Evolutionary conservation across 805 yeast species (phyloP).

Genomic region (Wickerhamiella cacticola): DNA sequence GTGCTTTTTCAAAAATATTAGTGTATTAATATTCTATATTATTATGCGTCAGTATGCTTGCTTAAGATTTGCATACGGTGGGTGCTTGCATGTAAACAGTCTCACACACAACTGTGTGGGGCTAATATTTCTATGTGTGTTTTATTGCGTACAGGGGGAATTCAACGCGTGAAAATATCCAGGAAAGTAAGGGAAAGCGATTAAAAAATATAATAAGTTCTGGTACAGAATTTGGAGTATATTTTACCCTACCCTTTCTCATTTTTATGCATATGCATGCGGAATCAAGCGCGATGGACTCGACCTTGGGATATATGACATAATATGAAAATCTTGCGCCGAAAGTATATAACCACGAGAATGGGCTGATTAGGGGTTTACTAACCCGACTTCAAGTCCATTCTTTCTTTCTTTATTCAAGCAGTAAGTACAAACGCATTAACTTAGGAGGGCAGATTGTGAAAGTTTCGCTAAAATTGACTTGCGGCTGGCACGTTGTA

Average conservation of each 20-base stretch:
- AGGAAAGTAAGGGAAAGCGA: too few relatives aligned
- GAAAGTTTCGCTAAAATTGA: neutral
- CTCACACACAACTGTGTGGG: neutral
- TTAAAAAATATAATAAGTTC: too few relatives aligned
- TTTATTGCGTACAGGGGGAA: too few relatives aligned
- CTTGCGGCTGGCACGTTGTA: too few relatives aligned
- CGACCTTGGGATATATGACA: neutral
- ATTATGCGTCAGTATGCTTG: neutral
- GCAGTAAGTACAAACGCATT: slow-evolving; percentile 11
- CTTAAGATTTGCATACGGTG: neutral
- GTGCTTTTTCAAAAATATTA: too few relatives aligned
- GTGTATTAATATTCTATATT: too few relatives aligned
- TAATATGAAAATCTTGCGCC: slow-evolving; percentile 2
- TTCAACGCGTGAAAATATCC: neutral
- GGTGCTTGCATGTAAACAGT: neutral
- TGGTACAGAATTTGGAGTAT: neutral
- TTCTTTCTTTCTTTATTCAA: slow-evolving; percentile 13
- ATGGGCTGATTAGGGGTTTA: neutral
- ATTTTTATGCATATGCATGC: neutral
- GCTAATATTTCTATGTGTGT: too few relatives aligned
- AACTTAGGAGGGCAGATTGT: neutral
- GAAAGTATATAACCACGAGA: neutral
- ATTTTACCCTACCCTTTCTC: neutral
- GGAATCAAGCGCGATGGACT: neutral
- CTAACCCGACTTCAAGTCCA: slow-evolving; percentile 14